A percentile compares a stretch with the other conserved stretches of the same genome.
phyloP scores from a whole-genome alignment of 2,329 filamentous ascomycete genomes.

The Endocalyx cinctus region DNA sequence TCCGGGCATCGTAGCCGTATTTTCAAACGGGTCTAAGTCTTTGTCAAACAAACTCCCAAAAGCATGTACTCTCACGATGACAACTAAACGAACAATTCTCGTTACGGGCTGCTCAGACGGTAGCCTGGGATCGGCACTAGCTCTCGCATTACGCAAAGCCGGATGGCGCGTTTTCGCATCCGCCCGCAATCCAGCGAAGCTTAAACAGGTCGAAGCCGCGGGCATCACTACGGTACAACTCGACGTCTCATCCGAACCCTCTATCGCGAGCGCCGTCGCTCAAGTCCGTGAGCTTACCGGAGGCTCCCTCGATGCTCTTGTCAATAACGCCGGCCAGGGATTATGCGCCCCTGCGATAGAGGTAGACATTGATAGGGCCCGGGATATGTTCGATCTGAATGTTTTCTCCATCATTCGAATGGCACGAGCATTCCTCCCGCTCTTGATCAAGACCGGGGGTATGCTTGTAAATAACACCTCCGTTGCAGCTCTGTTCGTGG shows the following conservation, averaged over 20 bases:
- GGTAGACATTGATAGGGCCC: background rate
- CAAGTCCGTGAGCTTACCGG: constrained; percentile 13
- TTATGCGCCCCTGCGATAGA: constrained; percentile 5
- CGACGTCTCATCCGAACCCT: constrained; percentile 18
- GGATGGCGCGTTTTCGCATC: constrained; percentile 28
- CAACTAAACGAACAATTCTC: constrained; percentile 19
- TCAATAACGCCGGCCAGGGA: constrained; percentile 26
- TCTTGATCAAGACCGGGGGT: background rate
- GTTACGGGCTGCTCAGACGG: constrained; percentile 33
- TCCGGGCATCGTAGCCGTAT: too few species aligned
- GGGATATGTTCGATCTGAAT: background rate
- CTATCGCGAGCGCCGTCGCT: constrained; percentile 13
- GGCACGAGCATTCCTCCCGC: background rate
- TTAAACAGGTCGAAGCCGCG: constrained; percentile 9
- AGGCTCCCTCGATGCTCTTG: constrained; percentile 20
- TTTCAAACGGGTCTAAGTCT: too few species aligned
- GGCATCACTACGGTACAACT: constrained; percentile 18
- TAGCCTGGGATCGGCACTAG: constrained; percentile 26
- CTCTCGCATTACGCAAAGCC: constrained; percentile 21
- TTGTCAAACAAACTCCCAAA: too few species aligned
- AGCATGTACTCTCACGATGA: constrained; percentile 1
- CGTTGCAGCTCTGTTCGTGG: background rate
- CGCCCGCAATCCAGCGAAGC: constrained; percentile 21
- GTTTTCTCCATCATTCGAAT: background rate
- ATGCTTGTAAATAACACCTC: background rate